These are phyloP conservation scores for Thalassiosira pacifica DNA, from an alignment of 352 stramenopile species.

Conservation along the genomic window DNA sequence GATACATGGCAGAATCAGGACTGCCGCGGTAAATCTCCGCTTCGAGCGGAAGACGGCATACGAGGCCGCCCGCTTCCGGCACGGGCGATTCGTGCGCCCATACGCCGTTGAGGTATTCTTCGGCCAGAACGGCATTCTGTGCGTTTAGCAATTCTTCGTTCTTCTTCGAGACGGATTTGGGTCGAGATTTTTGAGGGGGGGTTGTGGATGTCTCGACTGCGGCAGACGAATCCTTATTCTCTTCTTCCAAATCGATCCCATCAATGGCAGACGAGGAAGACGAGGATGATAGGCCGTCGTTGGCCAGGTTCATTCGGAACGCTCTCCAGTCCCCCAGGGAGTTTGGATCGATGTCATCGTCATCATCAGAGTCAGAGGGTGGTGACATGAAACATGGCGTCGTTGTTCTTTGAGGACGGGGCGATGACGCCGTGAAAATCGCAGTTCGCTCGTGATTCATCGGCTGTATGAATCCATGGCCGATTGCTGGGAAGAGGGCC, in stretches of 20 bases:
- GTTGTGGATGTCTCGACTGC: neutral
- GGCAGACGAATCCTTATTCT: neutral
- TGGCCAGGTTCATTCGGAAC: slow-evolving; percentile 72
- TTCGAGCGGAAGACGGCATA: slow-evolving; percentile 83
- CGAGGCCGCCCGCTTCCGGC: slow-evolving; percentile 81
- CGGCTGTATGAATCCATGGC: neutral
- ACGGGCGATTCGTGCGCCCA: slow-evolving; percentile 77
- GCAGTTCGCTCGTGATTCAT: neutral
- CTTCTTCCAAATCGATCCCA: slow-evolving; percentile 24
- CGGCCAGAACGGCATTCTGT: slow-evolving; percentile 63
- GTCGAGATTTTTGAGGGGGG: slow-evolving; percentile 14
- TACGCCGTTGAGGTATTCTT: slow-evolving; percentile 73
- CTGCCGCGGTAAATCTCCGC: slow-evolving; percentile 78
- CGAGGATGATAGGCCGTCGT: slow-evolving; percentile 24
- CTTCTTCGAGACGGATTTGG: slow-evolving; percentile 66
- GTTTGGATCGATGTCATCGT: slow-evolving; percentile 71
- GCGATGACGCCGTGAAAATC: neutral
- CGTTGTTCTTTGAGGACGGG: neutral
- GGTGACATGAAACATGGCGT: slow-evolving; percentile 1
- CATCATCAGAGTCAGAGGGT: slow-evolving; percentile 44
- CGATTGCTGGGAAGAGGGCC: neutral
- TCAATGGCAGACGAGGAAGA: slow-evolving; percentile 17
- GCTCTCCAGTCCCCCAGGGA: slow-evolving; percentile 75
- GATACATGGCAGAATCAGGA: slow-evolving; percentile 62
- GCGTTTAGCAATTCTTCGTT: slow-evolving; percentile 72